Conservation (phyloP, 108 stramenopile genomes). For the Craspedostauros australis region DNA sequence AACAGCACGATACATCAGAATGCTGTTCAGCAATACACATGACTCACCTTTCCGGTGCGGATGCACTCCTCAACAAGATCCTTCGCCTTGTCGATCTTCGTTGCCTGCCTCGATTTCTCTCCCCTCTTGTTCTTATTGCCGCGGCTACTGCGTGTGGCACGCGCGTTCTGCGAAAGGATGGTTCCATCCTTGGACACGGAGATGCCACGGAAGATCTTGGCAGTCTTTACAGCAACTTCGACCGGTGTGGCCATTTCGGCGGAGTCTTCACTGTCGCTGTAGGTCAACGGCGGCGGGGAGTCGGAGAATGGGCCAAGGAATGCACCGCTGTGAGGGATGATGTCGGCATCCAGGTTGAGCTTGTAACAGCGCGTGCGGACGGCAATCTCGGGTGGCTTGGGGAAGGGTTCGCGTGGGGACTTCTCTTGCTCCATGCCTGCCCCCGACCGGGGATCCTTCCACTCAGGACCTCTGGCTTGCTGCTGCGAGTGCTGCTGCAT, state of each 20-base stretch:
- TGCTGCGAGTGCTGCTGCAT: slow-evolving; percentile 8
- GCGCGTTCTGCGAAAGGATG: slow-evolving; percentile 65
- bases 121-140: slow-evolving; percentile 58
- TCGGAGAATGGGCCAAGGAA: slow-evolving; percentile 41
- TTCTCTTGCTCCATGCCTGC: slow-evolving; percentile 43
- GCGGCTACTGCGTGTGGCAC: slow-evolving; percentile 61
- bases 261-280: slow-evolving; percentile 44
- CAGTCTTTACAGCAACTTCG: slow-evolving; percentile 68
- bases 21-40: slow-evolving; percentile 9
- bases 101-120: slow-evolving; percentile 78
- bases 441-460: neutral
- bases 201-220: slow-evolving; percentile 79
- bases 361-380: slow-evolving; percentile 67
- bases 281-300: slow-evolving; percentile 35
- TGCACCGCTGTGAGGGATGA: slow-evolving; percentile 7
- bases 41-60: slow-evolving; percentile 38
- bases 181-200: slow-evolving; percentile 67
- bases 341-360: slow-evolving; percentile 62
- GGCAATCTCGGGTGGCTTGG: slow-evolving; percentile 40
- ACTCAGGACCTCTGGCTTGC: slow-evolving; percentile 17
- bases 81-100: slow-evolving; percentile 84
- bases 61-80: slow-evolving; percentile 79
- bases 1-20: neutral
- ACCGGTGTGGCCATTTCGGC: slow-evolving; percentile 15
- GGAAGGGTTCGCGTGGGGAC: slow-evolving; percentile 27